Evolutionary conservation across 768 basidiomycete genomes (phyloP), one percentile per base, ranked within the genome.

Genomic region (Naganishia kalamii): DNA sequence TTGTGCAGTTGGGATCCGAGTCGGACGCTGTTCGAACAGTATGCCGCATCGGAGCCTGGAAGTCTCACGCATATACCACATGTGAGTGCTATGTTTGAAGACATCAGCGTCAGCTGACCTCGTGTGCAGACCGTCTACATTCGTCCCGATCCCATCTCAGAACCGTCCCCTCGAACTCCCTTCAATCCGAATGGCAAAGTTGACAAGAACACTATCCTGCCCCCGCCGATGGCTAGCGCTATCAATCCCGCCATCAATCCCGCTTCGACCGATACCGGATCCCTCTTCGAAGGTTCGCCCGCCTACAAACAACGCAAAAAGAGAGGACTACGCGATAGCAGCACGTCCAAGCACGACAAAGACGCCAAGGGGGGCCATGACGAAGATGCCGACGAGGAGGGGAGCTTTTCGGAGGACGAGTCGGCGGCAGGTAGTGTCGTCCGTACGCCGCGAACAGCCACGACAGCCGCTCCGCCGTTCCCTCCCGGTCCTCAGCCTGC

Each of bases 281-380:
- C 87, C n/a, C 80, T 90, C 49, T 87, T 90, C 60, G 88, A 89
- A 75, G 91, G 91, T 15, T 87, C 85, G 67, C 87, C 90, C 4
- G 84, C 85, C 3, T 96, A 96, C 81, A 96, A 96, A 79, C 87
- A 89, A 72, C 83, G 92, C 29, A 84, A 88, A 69, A 90, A 90
- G 81, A 90, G 88, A 76, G 82, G 82, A 35, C 75, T 79, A 33
- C 84, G 83, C 6, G 30, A 32, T 29, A 21, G 19, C 10, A 35
- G 29, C 29, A n/a, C n/a, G 15, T 23, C 21, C n/a, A 43, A 23
- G 35, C 2, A 23, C 11, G 40, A 11, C 12, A 3, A 23, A 5
- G 57, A 13, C 8, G 43, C 11, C 12, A 27, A 37, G 40, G 8
- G 23, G 57, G 33, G 23, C 32, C 23, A 41, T 3, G 57, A 27